phyloP scores from a whole-genome alignment of 768 basidiomycete species.

The Hydnomerulius pinastri region DNA sequence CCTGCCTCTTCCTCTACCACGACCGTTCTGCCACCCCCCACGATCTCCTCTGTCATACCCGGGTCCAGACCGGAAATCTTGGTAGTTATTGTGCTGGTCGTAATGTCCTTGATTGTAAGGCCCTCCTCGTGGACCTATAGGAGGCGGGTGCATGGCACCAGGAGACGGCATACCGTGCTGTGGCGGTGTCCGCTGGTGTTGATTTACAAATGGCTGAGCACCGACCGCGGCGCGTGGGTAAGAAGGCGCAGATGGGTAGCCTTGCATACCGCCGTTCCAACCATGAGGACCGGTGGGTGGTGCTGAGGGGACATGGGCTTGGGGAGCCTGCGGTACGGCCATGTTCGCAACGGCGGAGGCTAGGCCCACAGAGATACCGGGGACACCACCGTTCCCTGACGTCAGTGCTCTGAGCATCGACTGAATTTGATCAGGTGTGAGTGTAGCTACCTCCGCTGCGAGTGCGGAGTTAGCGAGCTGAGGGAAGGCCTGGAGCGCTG shows the following conservation, averaged over 20 bases:
- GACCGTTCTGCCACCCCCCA: constrained; percentile 34
- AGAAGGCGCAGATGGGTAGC: constrained; percentile 25
- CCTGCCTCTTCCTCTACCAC: constrained; percentile 35
- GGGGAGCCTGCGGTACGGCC: constrained; percentile 13
- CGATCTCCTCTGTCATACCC: constrained; percentile 39
- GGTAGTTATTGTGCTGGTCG: constrained; percentile 28
- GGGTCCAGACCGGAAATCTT: constrained; percentile 24
- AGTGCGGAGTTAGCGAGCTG: constrained; percentile 51
- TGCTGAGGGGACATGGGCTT: constrained; percentile 12
- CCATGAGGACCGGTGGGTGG: constrained; percentile 17
- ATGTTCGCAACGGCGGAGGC: constrained; percentile 26
- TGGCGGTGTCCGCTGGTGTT: constrained; percentile 26
- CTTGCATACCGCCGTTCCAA: constrained; percentile 25
- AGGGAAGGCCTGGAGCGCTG: constrained; percentile 32
- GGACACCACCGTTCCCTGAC: constrained; percentile 39
- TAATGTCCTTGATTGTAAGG: constrained; percentile 28
- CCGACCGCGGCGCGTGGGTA: constrained; percentile 11
- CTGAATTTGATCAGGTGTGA: constrained; percentile 78
- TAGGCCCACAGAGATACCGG: constrained; percentile 31
- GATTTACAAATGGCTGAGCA: constrained; percentile 16
- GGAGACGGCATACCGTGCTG: constrained; percentile 21
- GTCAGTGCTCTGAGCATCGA: constrained; percentile 60
- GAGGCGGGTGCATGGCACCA: constrained; percentile 25
- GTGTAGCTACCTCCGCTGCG: constrained; percentile 68
- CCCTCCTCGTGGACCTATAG: constrained; percentile 29